Evolutionary conservation across 441 rosid genomes (phyloP), one percentile per base, ranked within the genome.

Genomic region (Arabidopsis lyrata): DNA sequence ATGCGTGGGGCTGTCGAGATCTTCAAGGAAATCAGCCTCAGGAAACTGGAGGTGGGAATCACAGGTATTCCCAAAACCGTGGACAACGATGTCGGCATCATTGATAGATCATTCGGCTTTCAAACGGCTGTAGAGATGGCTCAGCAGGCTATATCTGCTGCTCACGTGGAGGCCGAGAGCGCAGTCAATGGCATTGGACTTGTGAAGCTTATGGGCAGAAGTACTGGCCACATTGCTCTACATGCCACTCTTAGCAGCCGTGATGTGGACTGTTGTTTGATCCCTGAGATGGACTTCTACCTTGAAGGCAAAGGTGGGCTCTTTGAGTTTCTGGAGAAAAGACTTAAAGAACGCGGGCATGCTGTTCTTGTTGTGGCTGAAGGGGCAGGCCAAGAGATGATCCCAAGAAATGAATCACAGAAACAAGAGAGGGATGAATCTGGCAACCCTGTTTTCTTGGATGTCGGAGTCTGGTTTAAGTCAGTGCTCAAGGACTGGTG

Each of bases 51-150:
- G 14, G 68, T 90, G 29, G 87, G 84, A 5, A 75, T 94, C 54
- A 75, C 79, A 13, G 99, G 88, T n/a, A 89, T 94, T 66, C 97
- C 97, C 0, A 89, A 94, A 72, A 89, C 95, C 0, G 97, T 92
- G 29, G 97, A 92, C 81, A 94, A 94, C 5, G 99, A 94, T 63
- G 84, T 88, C 24, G 97, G 97, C 52, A 82, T 92, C 70, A 90
- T 94, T 45, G 97, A 90, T 78, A 77, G 86, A 64, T 94, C 95
- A 42, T 94, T 94, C 53, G 99, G 99, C 34, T 92, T 94, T 82
- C 92, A 94, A 79, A 92, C 97, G 2, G 98, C 97, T 0, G 97
- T 89, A 7, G 99, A 92, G 78, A 88, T 83, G 94, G 99, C 97
- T 5, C 90, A 89, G 72, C 82, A 92, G 77, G 93, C 97, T 63